These are phyloP conservation scores for Coemansia sp. DNA, from an alignment of 192 early-diverging fungal genomes.

Conservation along the genomic window DNA sequence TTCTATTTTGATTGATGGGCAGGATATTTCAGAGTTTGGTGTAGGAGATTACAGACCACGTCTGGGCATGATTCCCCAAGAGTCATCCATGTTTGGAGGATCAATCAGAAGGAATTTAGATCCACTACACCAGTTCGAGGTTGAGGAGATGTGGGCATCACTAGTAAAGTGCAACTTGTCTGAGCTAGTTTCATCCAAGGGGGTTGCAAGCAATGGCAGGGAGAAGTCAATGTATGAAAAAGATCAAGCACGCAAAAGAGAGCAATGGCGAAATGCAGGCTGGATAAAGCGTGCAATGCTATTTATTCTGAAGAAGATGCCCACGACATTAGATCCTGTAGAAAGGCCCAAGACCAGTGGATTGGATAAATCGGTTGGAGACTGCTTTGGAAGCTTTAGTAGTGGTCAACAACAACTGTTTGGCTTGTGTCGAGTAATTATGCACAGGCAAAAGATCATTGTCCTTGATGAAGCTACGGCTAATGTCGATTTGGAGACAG, in stretches of 20 bases:
- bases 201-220: slow-evolving; percentile 43
- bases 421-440: slow-evolving; percentile 61
- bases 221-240: slow-evolving; percentile 64
- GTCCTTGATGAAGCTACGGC: slow-evolving; percentile 72
- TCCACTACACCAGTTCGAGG: slow-evolving; percentile 52
- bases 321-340: no score
- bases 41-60: slow-evolving; percentile 63
- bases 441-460: slow-evolving; percentile 56
- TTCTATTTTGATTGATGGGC: slow-evolving; percentile 74
- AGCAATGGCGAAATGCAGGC: no score
- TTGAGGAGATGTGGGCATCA: slow-evolving; percentile 24
- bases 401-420: slow-evolving; percentile 64
- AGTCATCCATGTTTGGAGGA: slow-evolving; percentile 67
- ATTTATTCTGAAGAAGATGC: no score
- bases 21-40: slow-evolving; percentile 73
- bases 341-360: no score
- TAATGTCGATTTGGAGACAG: slow-evolving; percentile 52
- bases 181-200: no score
- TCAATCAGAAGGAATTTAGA: slow-evolving; percentile 70
- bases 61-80: slow-evolving; percentile 62
- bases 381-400: slow-evolving; percentile 20
- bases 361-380: no score
- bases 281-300: no score
- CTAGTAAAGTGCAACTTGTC: slow-evolving; percentile 24
- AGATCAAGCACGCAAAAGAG: slow-evolving; percentile 48